Evolutionary conservation across 2,329 filamentous ascomycete species (phyloP).

Genomic region (Sordariomycetes sp.): DNA sequence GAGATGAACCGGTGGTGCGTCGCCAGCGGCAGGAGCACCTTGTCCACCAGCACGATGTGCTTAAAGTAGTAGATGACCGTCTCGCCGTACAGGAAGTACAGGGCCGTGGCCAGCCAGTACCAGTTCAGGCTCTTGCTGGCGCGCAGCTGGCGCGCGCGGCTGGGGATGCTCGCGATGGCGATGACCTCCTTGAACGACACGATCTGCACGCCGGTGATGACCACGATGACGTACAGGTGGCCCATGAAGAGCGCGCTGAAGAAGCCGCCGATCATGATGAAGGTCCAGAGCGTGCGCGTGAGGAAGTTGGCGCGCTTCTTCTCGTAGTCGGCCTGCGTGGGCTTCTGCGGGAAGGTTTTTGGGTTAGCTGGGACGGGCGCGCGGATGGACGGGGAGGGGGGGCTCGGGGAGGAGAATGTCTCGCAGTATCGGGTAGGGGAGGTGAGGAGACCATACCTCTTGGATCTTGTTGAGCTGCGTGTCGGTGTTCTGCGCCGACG

Average conservation of each 20-base stretch:
- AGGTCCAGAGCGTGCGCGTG: conserved; percentile 92
- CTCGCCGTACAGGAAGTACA: conserved; percentile 99
- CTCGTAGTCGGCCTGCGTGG: conserved; percentile 59
- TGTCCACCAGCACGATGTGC: conserved; percentile 92
- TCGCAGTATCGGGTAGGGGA: background rate
- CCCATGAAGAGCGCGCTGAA: conserved; percentile 89
- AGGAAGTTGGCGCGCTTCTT: conserved; percentile 99
- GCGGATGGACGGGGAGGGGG: background rate
- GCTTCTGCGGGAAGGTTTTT: background rate
- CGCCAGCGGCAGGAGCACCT: conserved; percentile 81
- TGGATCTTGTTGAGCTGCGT: conserved; percentile 23
- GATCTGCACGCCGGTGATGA: conserved; percentile 90
- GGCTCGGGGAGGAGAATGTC: background rate
- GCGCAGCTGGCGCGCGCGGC: conserved; percentile 76
- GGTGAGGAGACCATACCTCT: conserved; percentile 18
- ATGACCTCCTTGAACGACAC: conserved; percentile 99
- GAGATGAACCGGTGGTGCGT: conserved; percentile 98
- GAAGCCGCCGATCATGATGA: conserved; percentile 93
- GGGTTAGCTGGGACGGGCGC: conserved; percentile 7
- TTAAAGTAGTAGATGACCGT: conserved; percentile 99
- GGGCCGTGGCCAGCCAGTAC: conserved; percentile 97
- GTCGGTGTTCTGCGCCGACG: conserved; percentile 10
- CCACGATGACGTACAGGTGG: conserved; percentile 91
- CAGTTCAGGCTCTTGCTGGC: conserved; percentile 97
- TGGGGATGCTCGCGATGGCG: conserved; percentile 90